Conservation (phyloP, 2,329 filamentous ascomycete species). For the Lachnum nothofagi region DNA sequence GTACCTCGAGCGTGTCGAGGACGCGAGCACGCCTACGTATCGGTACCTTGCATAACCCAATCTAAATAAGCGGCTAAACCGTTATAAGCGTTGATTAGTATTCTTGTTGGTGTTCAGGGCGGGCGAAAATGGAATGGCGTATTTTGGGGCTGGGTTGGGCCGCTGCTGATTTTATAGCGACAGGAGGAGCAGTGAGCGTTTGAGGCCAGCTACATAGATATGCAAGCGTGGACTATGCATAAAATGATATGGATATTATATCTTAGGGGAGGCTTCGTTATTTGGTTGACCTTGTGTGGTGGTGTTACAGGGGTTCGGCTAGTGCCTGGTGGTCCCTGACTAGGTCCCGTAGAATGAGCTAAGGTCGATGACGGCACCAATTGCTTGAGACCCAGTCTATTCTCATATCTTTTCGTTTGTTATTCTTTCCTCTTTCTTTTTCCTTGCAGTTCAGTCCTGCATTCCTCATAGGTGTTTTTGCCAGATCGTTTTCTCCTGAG, state of each 20-base stretch:
- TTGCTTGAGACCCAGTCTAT: not conserved
- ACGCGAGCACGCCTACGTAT: constrained; percentile 57
- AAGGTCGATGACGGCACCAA: not conserved
- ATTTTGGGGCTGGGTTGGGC: not conserved
- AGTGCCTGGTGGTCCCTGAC: not conserved
- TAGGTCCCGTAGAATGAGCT: not conserved
- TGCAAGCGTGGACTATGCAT: too few species aligned
- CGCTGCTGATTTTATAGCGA: too few species aligned
- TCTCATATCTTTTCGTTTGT: not conserved
- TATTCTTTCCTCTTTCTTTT: not conserved
- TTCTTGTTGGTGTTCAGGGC: not conserved
- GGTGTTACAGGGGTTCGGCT: too few species aligned
- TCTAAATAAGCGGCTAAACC: not conserved
- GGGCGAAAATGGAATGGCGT: not conserved
- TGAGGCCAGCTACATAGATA: too few species aligned
- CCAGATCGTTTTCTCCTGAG: not conserved
- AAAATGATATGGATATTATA: too few species aligned
- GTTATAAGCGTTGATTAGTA: not conserved
- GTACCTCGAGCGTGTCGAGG: constrained; percentile 72
- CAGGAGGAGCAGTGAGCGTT: too few species aligned
- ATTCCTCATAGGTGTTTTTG: not conserved
- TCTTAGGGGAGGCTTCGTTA: too few species aligned
- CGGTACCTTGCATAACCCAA: constrained; percentile 61
- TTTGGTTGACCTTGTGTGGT: too few species aligned
- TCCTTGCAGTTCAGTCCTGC: not conserved